Percentiles rank a stretch among this genome's conserved stretches.
phyloP scores from a whole-genome alignment of 2,329 filamentous ascomycete genomes.

The Colletotrichum echinochloae region DNA sequence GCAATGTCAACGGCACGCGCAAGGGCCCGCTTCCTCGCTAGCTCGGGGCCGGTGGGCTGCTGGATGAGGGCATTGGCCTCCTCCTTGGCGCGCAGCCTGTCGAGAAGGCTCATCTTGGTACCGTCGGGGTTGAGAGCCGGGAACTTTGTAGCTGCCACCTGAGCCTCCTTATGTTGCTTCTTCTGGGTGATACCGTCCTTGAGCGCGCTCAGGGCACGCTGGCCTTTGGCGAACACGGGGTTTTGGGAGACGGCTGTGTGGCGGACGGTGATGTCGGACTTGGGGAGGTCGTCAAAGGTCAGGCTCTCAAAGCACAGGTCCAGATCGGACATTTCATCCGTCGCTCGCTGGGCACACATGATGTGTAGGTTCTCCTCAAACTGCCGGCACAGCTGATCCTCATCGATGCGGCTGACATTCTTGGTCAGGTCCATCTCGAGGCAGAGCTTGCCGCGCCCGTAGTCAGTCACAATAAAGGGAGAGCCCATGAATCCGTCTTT shows the following conservation, averaged over 20 bases:
- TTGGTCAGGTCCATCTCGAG: slow-evolving; percentile 63
- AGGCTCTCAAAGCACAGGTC: slow-evolving; percentile 62
- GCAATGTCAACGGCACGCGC: slow-evolving; percentile 77
- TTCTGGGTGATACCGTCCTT: slow-evolving; percentile 70
- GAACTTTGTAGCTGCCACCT: slow-evolving; percentile 48
- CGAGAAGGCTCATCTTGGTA: slow-evolving; percentile 75
- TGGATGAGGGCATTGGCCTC: slow-evolving; percentile 60
- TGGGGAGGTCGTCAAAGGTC: slow-evolving; percentile 59
- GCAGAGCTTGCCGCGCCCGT: slow-evolving; percentile 67
- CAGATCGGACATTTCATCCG: slow-evolving; percentile 48
- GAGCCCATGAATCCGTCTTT: slow-evolving; percentile 43
- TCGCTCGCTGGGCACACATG: slow-evolving; percentile 55
- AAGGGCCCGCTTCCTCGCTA: slow-evolving; percentile 73
- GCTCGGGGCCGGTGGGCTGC: slow-evolving; percentile 60
- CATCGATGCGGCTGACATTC: slow-evolving; percentile 56
- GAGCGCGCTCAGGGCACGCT: slow-evolving; percentile 76
- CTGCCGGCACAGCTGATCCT: slow-evolving; percentile 63
- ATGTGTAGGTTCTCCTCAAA: slow-evolving; percentile 65
- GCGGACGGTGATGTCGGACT: slow-evolving; percentile 64
- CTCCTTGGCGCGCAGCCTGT: slow-evolving; percentile 81
- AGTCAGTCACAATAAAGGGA: slow-evolving; percentile 62
- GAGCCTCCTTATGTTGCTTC: slow-evolving; percentile 60
- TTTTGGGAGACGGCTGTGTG: slow-evolving; percentile 61
- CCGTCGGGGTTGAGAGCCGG: slow-evolving; percentile 56
- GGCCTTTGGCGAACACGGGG: slow-evolving; percentile 72